Conservation (phyloP, 805 yeast species). For the Teunomyces lycoperdinae region DNA sequence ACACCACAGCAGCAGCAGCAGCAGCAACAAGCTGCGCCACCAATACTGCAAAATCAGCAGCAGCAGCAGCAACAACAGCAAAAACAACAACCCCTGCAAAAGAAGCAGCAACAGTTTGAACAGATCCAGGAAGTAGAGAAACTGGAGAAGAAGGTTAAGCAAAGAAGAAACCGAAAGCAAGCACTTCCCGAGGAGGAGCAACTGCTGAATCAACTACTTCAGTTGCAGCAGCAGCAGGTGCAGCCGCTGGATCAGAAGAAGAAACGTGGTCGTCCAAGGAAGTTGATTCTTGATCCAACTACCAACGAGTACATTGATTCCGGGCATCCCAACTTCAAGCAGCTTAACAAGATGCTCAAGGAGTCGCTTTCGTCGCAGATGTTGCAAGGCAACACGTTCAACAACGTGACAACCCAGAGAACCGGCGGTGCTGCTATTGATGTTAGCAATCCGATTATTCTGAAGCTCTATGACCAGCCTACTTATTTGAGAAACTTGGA, state of each 20-base stretch:
- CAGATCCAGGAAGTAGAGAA: slow-evolving; percentile 5
- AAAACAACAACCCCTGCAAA: background rate
- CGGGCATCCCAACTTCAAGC: slow-evolving; percentile 40
- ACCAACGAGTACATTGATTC: slow-evolving; percentile 40
- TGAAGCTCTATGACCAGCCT: slow-evolving; percentile 27
- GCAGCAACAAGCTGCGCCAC: slow-evolving; percentile 7
- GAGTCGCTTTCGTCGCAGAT: slow-evolving; percentile 7
- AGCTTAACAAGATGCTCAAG: slow-evolving; percentile 30
- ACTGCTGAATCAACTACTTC: slow-evolving; percentile 5
- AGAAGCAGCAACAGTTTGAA: slow-evolving; percentile 1
- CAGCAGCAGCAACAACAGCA: slow-evolving; percentile 8
- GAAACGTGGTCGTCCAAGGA: slow-evolving; percentile 42
- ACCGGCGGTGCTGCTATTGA: slow-evolving; percentile 3
- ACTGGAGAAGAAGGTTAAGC: slow-evolving; percentile 5
- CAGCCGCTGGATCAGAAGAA: slow-evolving; percentile 23
- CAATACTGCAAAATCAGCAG: slow-evolving; percentile 3
- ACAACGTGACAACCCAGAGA: background rate
- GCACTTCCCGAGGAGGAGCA: slow-evolving; percentile 12
- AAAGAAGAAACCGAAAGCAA: slow-evolving; percentile 2
- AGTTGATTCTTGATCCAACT: slow-evolving; percentile 40
- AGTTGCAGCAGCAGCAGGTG: background rate
- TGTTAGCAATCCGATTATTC: slow-evolving; percentile 6
- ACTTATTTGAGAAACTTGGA: slow-evolving; percentile 26
- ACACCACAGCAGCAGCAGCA: slow-evolving; percentile 14
- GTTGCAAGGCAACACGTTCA: slow-evolving; percentile 4